A percentile compares a stretch with the other conserved stretches of the same genome.
Evolutionary conservation across 2,329 filamentous ascomycete species (phyloP).

Genomic region (Pseudogymnoascus sp.): DNA sequence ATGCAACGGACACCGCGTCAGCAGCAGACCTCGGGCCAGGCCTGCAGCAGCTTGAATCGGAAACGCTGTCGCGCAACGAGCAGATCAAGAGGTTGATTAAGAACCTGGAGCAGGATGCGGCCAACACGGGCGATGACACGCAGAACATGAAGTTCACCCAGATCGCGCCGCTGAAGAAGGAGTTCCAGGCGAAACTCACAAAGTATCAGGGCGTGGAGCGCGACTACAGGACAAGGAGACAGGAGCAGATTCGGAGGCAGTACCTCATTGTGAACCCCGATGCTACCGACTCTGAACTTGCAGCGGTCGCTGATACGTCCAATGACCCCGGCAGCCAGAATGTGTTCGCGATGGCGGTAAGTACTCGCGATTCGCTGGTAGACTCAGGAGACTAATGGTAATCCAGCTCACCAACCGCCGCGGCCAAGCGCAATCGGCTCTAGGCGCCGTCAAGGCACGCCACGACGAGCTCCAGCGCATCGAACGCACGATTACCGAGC

Average conservation of each 20-base stretch:
- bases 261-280: conserved; percentile 77
- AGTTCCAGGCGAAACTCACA: conserved; percentile 65
- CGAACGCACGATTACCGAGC: conserved; percentile 65
- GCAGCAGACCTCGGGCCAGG: conserved; percentile 39
- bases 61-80: conserved; percentile 67
- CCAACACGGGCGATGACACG: conserved; percentile 52
- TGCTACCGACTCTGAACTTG: conserved; percentile 61
- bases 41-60: conserved; percentile 59
- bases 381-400: conserved; percentile 5
- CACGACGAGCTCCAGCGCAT: conserved; percentile 80
- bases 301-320: conserved; percentile 61
- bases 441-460: conserved; percentile 71
- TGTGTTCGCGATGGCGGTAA: conserved; percentile 75
- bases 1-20: conserved; percentile 50
- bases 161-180: conserved; percentile 61
- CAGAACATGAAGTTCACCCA: conserved; percentile 66
- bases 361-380: conserved; percentile 27
- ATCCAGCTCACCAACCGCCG: conserved; percentile 51
- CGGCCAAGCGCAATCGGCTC: conserved; percentile 63
- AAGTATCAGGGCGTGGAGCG: conserved; percentile 66
- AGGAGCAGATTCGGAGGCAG: conserved; percentile 72
- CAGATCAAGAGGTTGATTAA: conserved; percentile 74
- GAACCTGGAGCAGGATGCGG: conserved; percentile 62
- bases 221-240: conserved; percentile 62
- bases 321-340: conserved; percentile 72